Percentiles rank a stretch among this genome's conserved stretches.
Evolutionary conservation across 192 early-diverging fungal genomes (phyloP).

Genomic region (Helicostylum pulchrum): DNA sequence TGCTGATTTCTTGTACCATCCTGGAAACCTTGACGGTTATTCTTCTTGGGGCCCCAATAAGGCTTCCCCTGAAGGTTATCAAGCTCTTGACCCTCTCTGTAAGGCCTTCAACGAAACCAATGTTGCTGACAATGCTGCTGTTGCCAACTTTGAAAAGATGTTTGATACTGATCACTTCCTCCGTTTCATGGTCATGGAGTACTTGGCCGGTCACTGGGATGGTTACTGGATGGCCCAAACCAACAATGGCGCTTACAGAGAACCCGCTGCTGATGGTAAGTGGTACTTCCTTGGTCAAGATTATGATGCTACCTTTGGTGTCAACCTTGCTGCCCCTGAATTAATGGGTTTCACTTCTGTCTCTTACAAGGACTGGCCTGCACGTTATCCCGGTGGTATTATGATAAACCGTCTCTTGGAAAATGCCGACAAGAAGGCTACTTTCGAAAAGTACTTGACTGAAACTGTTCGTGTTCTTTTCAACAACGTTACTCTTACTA

Average conservation of each 20-base stretch:
- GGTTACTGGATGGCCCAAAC: slow-evolving; percentile 46
- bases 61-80: slow-evolving; percentile 24
- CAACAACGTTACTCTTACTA: slow-evolving; percentile 49
- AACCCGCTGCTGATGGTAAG: slow-evolving; percentile 31
- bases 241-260: slow-evolving; percentile 48
- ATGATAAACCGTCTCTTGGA: slow-evolving; percentile 46
- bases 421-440: slow-evolving; percentile 32
- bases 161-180: slow-evolving; percentile 41
- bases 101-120: slow-evolving; percentile 29
- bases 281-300: slow-evolving; percentile 50
- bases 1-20: slow-evolving; percentile 38
- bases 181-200: slow-evolving; percentile 49
- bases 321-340: slow-evolving; percentile 33
- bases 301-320: slow-evolving; percentile 50
- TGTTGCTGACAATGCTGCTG: slow-evolving; percentile 25
- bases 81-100: slow-evolving; percentile 32
- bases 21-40: slow-evolving; percentile 29
- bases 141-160: slow-evolving; percentile 28
- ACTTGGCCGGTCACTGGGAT: slow-evolving; percentile 47
- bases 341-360: slow-evolving; percentile 16
- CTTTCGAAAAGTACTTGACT: slow-evolving; percentile 45
- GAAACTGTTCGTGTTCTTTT: slow-evolving; percentile 43
- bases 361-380: slow-evolving; percentile 39
- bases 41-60: slow-evolving; percentile 29
- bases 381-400: slow-evolving; percentile 34